Percentiles rank a stretch among this genome's conserved stretches.
These are phyloP conservation scores for Thermothielavioides terrestris DNA, from an alignment of 495 filamentous ascomycete genomes.

Conservation along the genomic window DNA sequence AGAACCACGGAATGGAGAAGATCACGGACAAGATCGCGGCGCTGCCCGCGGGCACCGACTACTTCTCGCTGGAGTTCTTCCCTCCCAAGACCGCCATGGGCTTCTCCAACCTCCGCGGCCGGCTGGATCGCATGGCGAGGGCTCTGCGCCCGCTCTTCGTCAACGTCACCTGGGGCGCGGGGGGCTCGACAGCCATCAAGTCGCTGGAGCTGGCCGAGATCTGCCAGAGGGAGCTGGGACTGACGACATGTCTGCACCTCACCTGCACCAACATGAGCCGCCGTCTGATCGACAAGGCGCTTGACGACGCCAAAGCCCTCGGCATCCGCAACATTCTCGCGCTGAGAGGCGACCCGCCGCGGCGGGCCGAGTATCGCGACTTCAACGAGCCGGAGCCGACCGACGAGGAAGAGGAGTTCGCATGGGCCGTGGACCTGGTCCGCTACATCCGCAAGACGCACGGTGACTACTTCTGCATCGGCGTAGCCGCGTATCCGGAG, in stretches of 20 bases:
- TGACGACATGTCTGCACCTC: constrained; percentile 92
- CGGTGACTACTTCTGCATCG: constrained; percentile 94
- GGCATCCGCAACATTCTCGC: constrained; percentile 93
- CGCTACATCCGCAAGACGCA: constrained; percentile 76
- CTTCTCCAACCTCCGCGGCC: constrained; percentile 83
- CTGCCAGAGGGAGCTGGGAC: constrained; percentile 79
- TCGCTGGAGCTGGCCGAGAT: constrained; percentile 92
- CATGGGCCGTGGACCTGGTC: constrained; percentile 84
- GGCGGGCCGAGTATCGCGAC: constrained; percentile 73
- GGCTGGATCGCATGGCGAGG: constrained; percentile 89
- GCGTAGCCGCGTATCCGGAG: constrained; percentile 90
- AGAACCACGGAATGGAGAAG: constrained; percentile 59
- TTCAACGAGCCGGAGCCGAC: constrained; percentile 43
- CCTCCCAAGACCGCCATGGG: constrained; percentile 94
- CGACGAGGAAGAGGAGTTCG: constrained; percentile 64
- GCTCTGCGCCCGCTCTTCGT: constrained; percentile 88
- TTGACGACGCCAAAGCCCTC: constrained; percentile 86
- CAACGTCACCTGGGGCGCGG: constrained; percentile 96
- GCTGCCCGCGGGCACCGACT: constrained; percentile 68
- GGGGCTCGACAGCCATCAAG: constrained; percentile 81
- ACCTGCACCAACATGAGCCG: constrained; percentile 98
- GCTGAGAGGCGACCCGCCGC: constrained; percentile 84
- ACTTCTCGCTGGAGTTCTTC: constrained; percentile 98
- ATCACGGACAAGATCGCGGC: constrained; percentile 96
- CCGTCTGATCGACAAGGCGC: constrained; percentile 71